Base-by-base conservation (phyloP, 495 filamentous ascomycete genomes). In the Aspergillus olivimuriae region DNA sequence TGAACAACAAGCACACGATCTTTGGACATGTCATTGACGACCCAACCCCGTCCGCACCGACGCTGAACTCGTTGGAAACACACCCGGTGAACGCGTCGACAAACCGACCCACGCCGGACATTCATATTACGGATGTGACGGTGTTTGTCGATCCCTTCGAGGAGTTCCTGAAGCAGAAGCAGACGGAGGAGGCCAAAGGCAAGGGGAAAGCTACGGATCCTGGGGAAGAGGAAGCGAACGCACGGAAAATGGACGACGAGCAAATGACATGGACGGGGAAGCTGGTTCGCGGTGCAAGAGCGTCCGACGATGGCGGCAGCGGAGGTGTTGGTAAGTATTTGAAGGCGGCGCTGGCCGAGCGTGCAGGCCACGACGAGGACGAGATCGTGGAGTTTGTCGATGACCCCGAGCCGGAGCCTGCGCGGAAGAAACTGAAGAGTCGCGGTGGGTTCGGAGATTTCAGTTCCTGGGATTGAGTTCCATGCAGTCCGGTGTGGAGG, bases 141-240 rank as follows among this genome's bases (percentile, higher is more conserved):
- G 80, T 99, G 4, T 90, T 94, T 50, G 78, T 97, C 2, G 92
- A 99, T 62, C 90, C 90, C 1, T 99, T 99, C 61, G 88, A 94
- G 53, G 92, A 95, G 63, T 97, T 91, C 57, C 49, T 73, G 30
- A 70, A 76, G 43, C 63, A 68, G 34, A 73, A 74, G 41, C 76
- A 74, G n/a, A 39, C 71, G 62, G 64, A 73, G 71, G 48, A 70
- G 62, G 51, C 61, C 43, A 41, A 72, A 66, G 46, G 73, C 5
- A 66, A 57, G 42, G 68, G 68, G 28, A 52, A 50, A 2, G 54
- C 53, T 34, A 63, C 63, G 33, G 53, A 53, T 30, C 48, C 55
- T 22, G 49, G 59, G 16, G 68, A 67, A 43, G 65, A 69, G 36
- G 56, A 73, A 2, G 56, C 63, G 41, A 52, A 56, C 21, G 61